Percentiles rank a stretch among this genome's conserved stretches.
phyloP scores from a whole-genome alignment of 2,329 filamentous ascomycete species.

The Aspergillus sclerotialis region DNA sequence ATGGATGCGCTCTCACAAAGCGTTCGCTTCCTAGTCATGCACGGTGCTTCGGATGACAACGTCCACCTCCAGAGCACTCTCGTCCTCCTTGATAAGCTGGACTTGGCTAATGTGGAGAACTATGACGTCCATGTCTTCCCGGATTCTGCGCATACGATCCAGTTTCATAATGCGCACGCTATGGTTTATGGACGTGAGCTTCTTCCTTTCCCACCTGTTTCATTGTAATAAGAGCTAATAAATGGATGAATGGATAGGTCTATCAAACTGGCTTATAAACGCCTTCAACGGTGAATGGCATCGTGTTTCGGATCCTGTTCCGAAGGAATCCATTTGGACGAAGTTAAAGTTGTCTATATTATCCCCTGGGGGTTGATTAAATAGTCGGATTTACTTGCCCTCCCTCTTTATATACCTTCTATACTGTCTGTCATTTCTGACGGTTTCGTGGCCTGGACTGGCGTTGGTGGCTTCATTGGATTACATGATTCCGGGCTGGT shows the following conservation, averaged over 20 bases:
- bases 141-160: conserved; percentile 91
- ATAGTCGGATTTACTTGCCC: not conserved
- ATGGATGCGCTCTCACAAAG: conserved; percentile 65
- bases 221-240: no score
- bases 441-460: no score
- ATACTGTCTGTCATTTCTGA: no score
- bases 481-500: no score
- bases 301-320: conserved; percentile 47
- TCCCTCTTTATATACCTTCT: not conserved
- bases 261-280: conserved; percentile 81
- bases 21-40: conserved; percentile 89
- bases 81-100: conserved; percentile 76
- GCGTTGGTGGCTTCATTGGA: no score
- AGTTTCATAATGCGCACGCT: conserved; percentile 83
- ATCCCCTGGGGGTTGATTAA: not conserved
- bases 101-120: conserved; percentile 75
- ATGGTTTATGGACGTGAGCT: conserved; percentile 87
- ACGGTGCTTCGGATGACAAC: conserved; percentile 94
- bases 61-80: conserved; percentile 95
- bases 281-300: conserved; percentile 97
- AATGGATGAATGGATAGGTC: conserved; percentile 19
- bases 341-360: conserved; percentile 12
- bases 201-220: not conserved
- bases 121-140: conserved; percentile 97
- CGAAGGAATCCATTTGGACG: conserved; percentile 27